Conservation (phyloP, 495 filamentous ascomycete genomes). For the Aspergillus nanangensis region DNA sequence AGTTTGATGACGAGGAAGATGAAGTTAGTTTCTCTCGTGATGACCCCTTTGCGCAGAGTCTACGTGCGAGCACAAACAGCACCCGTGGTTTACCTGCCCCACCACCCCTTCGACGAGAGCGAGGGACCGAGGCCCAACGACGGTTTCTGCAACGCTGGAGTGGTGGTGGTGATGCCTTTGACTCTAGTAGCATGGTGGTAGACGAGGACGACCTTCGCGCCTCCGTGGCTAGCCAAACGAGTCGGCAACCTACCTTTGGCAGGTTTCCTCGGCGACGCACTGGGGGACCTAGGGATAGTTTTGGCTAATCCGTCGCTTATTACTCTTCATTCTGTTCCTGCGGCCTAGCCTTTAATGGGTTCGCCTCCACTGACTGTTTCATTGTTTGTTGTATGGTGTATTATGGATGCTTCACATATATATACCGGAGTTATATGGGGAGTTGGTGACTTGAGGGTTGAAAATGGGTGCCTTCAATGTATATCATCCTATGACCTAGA, state of each 20-base stretch:
- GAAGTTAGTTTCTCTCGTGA: constrained; percentile 26
- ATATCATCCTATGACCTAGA: too few relatives aligned
- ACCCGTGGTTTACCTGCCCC: constrained; percentile 30
- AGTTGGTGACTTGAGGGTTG: too few relatives aligned
- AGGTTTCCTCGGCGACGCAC: constrained; percentile 34
- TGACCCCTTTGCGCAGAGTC: constrained; percentile 22
- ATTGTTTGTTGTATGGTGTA: too few relatives aligned
- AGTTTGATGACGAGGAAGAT: constrained; percentile 47
- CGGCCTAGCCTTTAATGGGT: too few relatives aligned
- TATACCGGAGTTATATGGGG: too few relatives aligned
- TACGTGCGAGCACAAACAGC: constrained; percentile 38
- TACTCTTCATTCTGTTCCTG: too few relatives aligned
- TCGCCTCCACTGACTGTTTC: too few relatives aligned
- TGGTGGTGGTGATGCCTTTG: constrained; percentile 38
- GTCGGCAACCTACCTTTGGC: constrained; percentile 32
- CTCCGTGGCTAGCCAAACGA: constrained; percentile 38
- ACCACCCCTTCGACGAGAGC: constrained; percentile 13
- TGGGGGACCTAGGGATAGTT: constrained; percentile 38
- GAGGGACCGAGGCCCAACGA: constrained; percentile 39
- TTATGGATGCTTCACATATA: too few relatives aligned
- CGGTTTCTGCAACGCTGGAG: constrained; percentile 45
- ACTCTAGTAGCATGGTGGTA: constrained; percentile 36
- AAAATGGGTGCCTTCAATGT: too few relatives aligned
- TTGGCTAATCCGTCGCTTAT: constrained; percentile 32
- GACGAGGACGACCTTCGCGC: constrained; percentile 41